Evolutionary conservation across 495 filamentous ascomycete genomes (phyloP), one percentile per base, ranked within the genome.

Genomic region (Podospora bellae-mahoneyi): DNA sequence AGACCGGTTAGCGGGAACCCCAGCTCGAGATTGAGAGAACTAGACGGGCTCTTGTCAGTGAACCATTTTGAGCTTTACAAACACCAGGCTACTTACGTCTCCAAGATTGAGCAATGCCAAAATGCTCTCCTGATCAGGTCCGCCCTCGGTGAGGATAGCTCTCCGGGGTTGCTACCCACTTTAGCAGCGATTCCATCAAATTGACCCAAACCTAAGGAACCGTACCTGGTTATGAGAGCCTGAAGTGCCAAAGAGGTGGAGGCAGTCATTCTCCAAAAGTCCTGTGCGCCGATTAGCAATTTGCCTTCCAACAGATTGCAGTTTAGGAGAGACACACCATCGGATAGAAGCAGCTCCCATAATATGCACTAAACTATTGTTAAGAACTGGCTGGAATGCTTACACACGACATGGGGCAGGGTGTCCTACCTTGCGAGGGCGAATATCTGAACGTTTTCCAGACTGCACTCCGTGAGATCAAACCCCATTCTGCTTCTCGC

Each of bases 61-160:
- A 6, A 10, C 6, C 34, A 6, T 5, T 10, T 5, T 10, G 55
- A 57, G 16, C 5, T 20, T 58, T 58, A 18, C 23, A 27, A 6
- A 30, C 5, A 61, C 7, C 10, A 32, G 10, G 23, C 23, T 34
- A 32, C 73, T 39, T 81, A 87, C 84, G 84, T 86, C 69, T 89
- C 86, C 76, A 86, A 84, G 39, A 87, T 80, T 10, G 82, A 79
- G 69, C 86, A 88, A 67, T 84, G 82, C 86, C 86, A 89, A 60
- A 84, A 89, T 0, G 76, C 77, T 63, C 86, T 80, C 65, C 85
- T 83, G n/a, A 86, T 76, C 30, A 85, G 70, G 66, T 87, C 82
- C 5, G 80, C 82, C 66, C 78, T 74, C 4, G 75, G 76, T 2
- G 81, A 81, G 39, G 81, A 77, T 74, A 85, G 78, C 62, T 81